A percentile compares a stretch with the other conserved stretches of the same genome.
Conservation (phyloP, 371 early-diverging fungal genomes). For the Catenaria anguillulae region DNA sequence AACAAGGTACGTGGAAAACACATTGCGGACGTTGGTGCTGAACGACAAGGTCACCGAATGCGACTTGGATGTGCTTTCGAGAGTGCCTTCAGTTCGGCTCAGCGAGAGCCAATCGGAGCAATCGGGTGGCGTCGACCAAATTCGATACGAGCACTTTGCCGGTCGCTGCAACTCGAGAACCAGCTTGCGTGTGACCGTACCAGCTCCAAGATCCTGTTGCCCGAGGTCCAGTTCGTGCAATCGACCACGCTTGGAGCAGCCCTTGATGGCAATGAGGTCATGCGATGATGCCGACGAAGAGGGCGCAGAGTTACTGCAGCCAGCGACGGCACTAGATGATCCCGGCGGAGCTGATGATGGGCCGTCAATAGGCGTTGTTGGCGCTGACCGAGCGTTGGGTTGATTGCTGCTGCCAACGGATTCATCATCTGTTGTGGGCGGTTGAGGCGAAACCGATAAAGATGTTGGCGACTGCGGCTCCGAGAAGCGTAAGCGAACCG, state of each 20-base stretch:
- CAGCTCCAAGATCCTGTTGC: constrained; percentile 43
- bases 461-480: neutral
- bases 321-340: constrained; percentile 25
- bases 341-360: neutral
- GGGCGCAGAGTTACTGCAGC: neutral
- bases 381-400: too few species aligned
- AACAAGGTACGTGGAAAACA: constrained; percentile 45
- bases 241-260: constrained; percentile 15
- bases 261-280: constrained; percentile 9
- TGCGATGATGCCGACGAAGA: too few species aligned
- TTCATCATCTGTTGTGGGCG: neutral
- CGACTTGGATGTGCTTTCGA: constrained; percentile 28
- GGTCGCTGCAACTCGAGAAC: constrained; percentile 31
- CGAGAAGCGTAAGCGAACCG: constrained; percentile 9
- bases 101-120: constrained; percentile 45
- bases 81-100: constrained; percentile 41
- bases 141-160: constrained; percentile 37
- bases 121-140: constrained; percentile 29
- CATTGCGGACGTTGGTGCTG: constrained; percentile 32
- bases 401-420: too few species aligned
- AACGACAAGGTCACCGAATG: constrained; percentile 41
- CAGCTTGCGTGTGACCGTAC: constrained; percentile 33
- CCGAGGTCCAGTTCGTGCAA: constrained; percentile 56
- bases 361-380: too few species aligned
- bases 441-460: neutral